Percentiles rank a stretch among this genome's conserved stretches.
Evolutionary conservation across 1,139 yeast species (phyloP).

Genomic region (Nakaseomyces uthaithaninus): DNA sequence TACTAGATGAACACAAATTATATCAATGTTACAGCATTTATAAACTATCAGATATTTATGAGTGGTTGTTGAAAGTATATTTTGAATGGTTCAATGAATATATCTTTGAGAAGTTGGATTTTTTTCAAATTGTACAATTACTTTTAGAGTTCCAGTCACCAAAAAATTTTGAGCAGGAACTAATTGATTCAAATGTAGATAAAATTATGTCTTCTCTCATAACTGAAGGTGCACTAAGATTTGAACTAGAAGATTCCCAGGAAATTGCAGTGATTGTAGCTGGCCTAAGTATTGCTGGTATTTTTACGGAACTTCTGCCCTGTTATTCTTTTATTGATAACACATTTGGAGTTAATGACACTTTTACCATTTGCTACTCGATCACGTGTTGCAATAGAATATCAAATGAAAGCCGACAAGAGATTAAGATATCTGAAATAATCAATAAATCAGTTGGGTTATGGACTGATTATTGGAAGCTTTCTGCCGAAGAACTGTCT

Average conservation of each 20-base stretch:
- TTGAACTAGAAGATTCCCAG: slow-evolving; percentile 25
- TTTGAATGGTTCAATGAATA: slow-evolving; percentile 36
- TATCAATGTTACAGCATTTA: slow-evolving; percentile 45
- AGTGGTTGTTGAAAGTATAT: slow-evolving; percentile 38
- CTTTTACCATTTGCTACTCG: slow-evolving; percentile 16
- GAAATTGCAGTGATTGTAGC: slow-evolving; percentile 29
- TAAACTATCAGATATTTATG: slow-evolving; percentile 43
- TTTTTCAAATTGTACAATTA: slow-evolving; percentile 49
- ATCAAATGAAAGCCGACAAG: slow-evolving; percentile 26
- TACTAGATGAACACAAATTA: slow-evolving; percentile 44
- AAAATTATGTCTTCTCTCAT: slow-evolving; percentile 44
- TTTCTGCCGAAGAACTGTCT: slow-evolving; percentile 49
- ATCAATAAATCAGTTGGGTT: slow-evolving; percentile 36
- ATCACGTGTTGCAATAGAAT: slow-evolving; percentile 29
- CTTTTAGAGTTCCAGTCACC: slow-evolving; percentile 36
- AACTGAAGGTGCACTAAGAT: slow-evolving; percentile 40
- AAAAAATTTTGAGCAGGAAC: slow-evolving; percentile 28
- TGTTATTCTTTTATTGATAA: slow-evolving; percentile 29
- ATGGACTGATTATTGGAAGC: slow-evolving; percentile 73
- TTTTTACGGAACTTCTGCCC: slow-evolving; percentile 38
- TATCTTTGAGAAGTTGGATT: slow-evolving; percentile 42
- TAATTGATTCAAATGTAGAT: slow-evolving; percentile 34
- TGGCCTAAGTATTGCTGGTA: slow-evolving; percentile 36
- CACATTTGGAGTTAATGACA: slow-evolving; percentile 14
- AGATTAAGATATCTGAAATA: slow-evolving; percentile 30